Evolutionary conservation across 176 grass and related monocot genomes (phyloP), one percentile per base, ranked within the genome.

Genomic region (Cymbopogon citratus): DNA sequence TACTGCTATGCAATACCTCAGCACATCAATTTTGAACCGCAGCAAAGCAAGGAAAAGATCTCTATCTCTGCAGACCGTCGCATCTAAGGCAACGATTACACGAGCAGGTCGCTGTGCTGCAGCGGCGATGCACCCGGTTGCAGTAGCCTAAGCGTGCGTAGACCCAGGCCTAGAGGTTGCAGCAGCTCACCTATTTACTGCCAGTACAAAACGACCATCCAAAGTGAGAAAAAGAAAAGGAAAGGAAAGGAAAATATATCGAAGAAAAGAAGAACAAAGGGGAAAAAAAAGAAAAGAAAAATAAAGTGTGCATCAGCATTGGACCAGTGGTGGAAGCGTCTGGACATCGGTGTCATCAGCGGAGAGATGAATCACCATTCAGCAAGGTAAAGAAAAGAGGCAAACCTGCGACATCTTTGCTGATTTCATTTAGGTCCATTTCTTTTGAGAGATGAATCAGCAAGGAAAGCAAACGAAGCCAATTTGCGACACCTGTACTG

Each of bases 1-100:
- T 71, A 24, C 39, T 14, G 57, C 57, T 12, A 12, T 1, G n/a
- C n/a, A n/a, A n/a, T n/a, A 71, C 45, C 14, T 35, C 75, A 33
- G 7, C 46, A 29, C 62, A 77, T 77, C 72, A 78, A 18, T 81
- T 80, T 51, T 63, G 33, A 66, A 64, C 41, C 2, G 59, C 59
- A 78, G 24, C 19, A 15, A 12, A 81, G 24, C 19, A 15, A 12
- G 76, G 77, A 81, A 85, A 85, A 77, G 73, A 89, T 86, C 66
- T 28, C 44, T 24, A 66, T 63, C 28, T 16, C 56, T 24, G 80
- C 82, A 24, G 26, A 36, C 8, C 12, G 48, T 80, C 5, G 73
- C 75, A 78, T 83, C 80, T n/a, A n/a, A 27, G 86, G 86, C 16
- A 66, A 79, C 36, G 46, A 36, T 86, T 77, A 86, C 87, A 86